These are phyloP conservation scores for Phytophthora syringae DNA, from an alignment of 352 stramenopile genomes.

Conservation along the genomic window DNA sequence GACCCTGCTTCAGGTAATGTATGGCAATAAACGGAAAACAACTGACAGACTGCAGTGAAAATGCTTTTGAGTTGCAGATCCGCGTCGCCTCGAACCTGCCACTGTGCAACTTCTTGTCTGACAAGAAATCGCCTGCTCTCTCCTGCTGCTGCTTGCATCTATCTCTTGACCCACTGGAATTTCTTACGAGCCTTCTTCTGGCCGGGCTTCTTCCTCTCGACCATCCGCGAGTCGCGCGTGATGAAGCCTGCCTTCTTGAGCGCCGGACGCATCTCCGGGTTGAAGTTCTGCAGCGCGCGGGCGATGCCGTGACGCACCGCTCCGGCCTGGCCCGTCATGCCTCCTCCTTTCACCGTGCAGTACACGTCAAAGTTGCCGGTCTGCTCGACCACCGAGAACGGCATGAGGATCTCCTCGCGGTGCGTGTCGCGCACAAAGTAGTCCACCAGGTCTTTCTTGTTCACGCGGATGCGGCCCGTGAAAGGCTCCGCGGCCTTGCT, in stretches of 20 bases:
- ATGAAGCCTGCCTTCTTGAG: slow-evolving; percentile 95
- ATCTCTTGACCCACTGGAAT: slow-evolving; percentile 99
- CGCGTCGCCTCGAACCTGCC: too few species aligned
- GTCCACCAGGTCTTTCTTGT: slow-evolving; percentile 94
- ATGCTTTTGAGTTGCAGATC: slow-evolving; percentile 25
- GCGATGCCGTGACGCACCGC: slow-evolving; percentile 94
- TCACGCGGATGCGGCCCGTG: slow-evolving; percentile 91
- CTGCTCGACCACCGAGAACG: slow-evolving; percentile 74
- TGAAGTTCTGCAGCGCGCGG: slow-evolving; percentile 94
- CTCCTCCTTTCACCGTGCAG: slow-evolving; percentile 92
- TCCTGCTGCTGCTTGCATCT: slow-evolving; percentile 59
- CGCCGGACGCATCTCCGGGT: slow-evolving; percentile 90
- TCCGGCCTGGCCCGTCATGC: slow-evolving; percentile 93
- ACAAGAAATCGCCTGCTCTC: slow-evolving; percentile 16
- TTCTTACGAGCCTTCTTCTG: slow-evolving; percentile 97
- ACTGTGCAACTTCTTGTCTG: too few species aligned
- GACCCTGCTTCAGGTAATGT: slow-evolving; percentile 32
- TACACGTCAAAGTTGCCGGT: slow-evolving; percentile 92
- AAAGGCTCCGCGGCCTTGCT: slow-evolving; percentile 81
- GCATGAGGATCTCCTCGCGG: slow-evolving; percentile 89
- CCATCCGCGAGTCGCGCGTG: slow-evolving; percentile 94
- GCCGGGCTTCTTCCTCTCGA: slow-evolving; percentile 97
- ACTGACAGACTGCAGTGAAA: slow-evolving; percentile 19
- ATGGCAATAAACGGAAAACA: slow-evolving; percentile 38
- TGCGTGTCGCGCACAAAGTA: slow-evolving; percentile 93